Evolutionary conservation across 2,329 filamentous ascomycete genomes (phyloP), one percentile per base, ranked within the genome.

Genomic region (Magnaporthiopsis rhizophila): DNA sequence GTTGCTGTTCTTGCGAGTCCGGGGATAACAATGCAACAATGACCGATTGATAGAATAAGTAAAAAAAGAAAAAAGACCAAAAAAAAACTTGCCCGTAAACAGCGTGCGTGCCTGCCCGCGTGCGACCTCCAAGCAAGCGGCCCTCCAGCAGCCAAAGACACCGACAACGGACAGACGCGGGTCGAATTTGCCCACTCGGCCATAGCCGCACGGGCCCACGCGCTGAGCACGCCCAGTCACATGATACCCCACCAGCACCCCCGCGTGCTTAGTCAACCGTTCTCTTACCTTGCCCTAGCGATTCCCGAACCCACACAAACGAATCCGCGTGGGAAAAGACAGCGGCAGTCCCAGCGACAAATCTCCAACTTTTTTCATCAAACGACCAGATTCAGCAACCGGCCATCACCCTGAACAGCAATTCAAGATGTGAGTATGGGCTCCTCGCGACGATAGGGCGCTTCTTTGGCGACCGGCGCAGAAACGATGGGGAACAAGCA

Each of bases 351-450:
- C 71, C 71, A n/a, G 45, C 21, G 45, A 53, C 69, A 70, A 69
- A 70, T 72, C 69, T 70, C 68, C 71, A 70, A 72, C 69, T 24
- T 69, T 24, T 69, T 66, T 69, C 67, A 68, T 66, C 70, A 71
- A 68, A 68, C 45, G 45, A 53, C 45, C 45, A 53, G 66, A 69
- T 69, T 68, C 69, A 66, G 69, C 69, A 71, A 73, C 70, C 73
- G 74, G 74, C 74, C 74, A 76, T 76, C 74, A 34, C 70, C 68
- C 69, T 70, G 69, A 72, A 69, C 71, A 72, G 72, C 71, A 71
- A 68, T 71, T 74, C 74, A 76, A 76, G 74, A 76, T 76, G 74
- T 76, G 73, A 76, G 74, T 76, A 68, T 63, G 32, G 30, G 56
- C 32, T 63, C 62, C 53, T 58, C 30, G 61, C 61, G 61, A 62